These are phyloP conservation scores for Exophiala spinifera DNA, from an alignment of 2,329 filamentous ascomycete species.

Conservation along the genomic window DNA sequence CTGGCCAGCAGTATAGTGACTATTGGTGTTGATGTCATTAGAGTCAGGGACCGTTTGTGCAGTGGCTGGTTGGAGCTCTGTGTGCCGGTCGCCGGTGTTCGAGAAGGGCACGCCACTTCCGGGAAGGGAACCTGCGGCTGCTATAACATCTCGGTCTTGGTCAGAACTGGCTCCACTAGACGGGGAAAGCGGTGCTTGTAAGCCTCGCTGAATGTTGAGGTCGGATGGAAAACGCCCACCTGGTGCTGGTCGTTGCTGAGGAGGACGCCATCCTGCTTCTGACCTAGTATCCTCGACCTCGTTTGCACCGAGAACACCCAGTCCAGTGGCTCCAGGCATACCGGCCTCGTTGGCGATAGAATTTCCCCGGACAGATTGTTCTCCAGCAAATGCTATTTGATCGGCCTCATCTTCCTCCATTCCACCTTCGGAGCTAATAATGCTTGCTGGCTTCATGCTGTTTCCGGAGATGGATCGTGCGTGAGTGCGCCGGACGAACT, in stretches of 20 bases:
- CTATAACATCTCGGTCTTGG: slow-evolving; percentile 53
- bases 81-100: slow-evolving; percentile 17
- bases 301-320: slow-evolving; percentile 34
- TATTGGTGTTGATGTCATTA: slow-evolving; percentile 3
- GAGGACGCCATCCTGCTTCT: slow-evolving; percentile 37
- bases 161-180: slow-evolving; percentile 78
- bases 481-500: slow-evolving; percentile 74
- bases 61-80: slow-evolving; percentile 19
- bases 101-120: slow-evolving; percentile 40
- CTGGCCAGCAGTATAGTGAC: slow-evolving; percentile 17
- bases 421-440: slow-evolving; percentile 69
- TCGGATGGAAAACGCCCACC: slow-evolving; percentile 97
- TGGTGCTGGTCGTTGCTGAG: slow-evolving; percentile 71
- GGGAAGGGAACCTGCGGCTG: slow-evolving; percentile 56
- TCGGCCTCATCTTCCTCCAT: slow-evolving; percentile 73
- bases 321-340: slow-evolving; percentile 36
- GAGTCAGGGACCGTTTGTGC: not conserved
- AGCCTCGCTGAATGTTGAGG: slow-evolving; percentile 79
- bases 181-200: slow-evolving; percentile 74
- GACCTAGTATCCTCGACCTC: slow-evolving; percentile 29
- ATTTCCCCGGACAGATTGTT: slow-evolving; percentile 34
- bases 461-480: slow-evolving; percentile 71
- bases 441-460: slow-evolving; percentile 55
- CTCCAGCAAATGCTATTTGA: slow-evolving; percentile 62
- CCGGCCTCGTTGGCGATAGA: slow-evolving; percentile 33